Evolutionary conservation across 306 rosid genomes (phyloP).

Genomic region (Cucumis cinereus): DNA sequence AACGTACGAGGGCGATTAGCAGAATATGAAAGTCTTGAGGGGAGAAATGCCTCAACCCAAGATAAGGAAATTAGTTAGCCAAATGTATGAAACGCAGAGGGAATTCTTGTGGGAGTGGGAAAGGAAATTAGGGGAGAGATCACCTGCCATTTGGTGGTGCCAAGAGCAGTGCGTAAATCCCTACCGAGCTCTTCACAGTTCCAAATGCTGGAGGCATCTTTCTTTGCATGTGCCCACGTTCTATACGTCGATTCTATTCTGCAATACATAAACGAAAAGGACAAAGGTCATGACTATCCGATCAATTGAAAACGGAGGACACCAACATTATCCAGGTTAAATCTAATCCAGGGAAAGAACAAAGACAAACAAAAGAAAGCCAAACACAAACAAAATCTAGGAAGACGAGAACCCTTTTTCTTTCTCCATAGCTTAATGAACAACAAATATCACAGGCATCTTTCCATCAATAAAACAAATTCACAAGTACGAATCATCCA

Average conservation of each 20-base stretch:
- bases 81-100: background rate
- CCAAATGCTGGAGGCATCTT: constrained; percentile 49
- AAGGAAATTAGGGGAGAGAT: background rate
- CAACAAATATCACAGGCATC: background rate
- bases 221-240: constrained; percentile 57
- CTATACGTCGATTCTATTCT: constrained; percentile 90
- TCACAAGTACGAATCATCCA: background rate
- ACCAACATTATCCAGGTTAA: too few relatives aligned
- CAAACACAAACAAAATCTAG: background rate
- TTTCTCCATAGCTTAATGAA: background rate
- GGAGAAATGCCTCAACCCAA: background rate
- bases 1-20: background rate
- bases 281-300: background rate
- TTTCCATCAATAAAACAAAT: background rate
- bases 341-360: too few relatives aligned
- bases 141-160: constrained; percentile 99
- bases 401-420: background rate
- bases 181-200: constrained; percentile 49
- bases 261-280: constrained; percentile 12
- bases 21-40: background rate
- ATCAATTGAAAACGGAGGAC: background rate
- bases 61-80: background rate
- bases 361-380: background rate
- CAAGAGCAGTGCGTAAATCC: constrained; percentile 75
- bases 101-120: background rate